Evolutionary conservation across 1,284 basidiomycete genomes (phyloP), one percentile per base, ranked within the genome.

Genomic region (Boletellus sp.): DNA sequence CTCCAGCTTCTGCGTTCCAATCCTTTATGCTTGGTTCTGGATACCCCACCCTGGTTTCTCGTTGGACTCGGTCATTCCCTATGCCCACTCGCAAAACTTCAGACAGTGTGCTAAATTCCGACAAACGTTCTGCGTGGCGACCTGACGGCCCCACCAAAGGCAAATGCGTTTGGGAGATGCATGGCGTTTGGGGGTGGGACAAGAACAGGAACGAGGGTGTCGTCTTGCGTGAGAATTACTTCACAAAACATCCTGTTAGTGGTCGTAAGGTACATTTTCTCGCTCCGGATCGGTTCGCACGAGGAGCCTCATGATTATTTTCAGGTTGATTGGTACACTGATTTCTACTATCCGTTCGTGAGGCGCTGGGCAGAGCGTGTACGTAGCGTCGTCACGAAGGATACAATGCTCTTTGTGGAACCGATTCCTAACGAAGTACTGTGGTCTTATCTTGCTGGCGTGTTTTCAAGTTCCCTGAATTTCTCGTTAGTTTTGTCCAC

Each of bases 181-280:
- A 97, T 60, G 93, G 91, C 13, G 91, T 97, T 0, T 99, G 96
- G 96, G 82, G 85, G 1, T 98, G 90, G 89, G 87, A 93, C 62
- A 74, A 72, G 11, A 73, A 75, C 22, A 89, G 85, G 60, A 69
- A 84, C 8, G 75, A 82, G 51, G 85, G 86, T 0, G 83, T 96
- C 2, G 84, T 91, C 1, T 72, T 98, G 42, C 80, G 89, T 49
- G 89, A 94, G 63, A 89, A 82, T 61, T 98, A 97, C 69, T 99
- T 99, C 62, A 71, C 76, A 19, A 83, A 83, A 51, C 74, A 92
- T 65, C 85, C 82, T 5, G 65, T 64, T 64, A 87, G 75, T 15
- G 81, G 78, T 30, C 72, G 75, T 52, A 81, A 83, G 73, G 83
- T 87, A 49, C 2, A 57, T 48, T 24, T 28, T 40, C n/a, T 37